Evolutionary conservation across 164 flowering plant genomes (phyloP), one percentile per base, ranked within the genome.

Genomic region (Litsea cubeba): DNA sequence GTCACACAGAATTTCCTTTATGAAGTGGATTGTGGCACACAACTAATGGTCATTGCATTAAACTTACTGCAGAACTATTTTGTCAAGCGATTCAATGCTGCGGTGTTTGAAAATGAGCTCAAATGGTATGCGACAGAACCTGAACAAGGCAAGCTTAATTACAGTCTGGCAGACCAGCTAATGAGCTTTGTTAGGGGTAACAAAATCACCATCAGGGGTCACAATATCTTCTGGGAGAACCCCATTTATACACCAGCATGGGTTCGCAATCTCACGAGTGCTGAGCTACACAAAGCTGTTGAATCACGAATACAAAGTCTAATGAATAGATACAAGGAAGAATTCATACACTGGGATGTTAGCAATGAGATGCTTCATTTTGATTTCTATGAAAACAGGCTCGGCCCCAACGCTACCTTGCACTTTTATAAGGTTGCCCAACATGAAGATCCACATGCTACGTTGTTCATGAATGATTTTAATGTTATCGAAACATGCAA

Each of bases 221-320:
- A 95, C 82, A 93, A 93, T 78, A 95, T 95, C 24, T 95, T 93
- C 81, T 95, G 99, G 99, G 99, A 95, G 77, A 89, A 89, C 76
- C 98, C 97, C 0, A 71, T 72, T 5, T 88, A 86, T 82, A 91
- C 82, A 0, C 99, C 99, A 1, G 24, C 81, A 12, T 93, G 99
- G 99, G 95, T 93, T 46, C 88, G 75, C 0, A 90, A 91, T 76
- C 91, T 95, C 7, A 81, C 90, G 1, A 82, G 83, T 6, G 10
- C 75, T 0, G 82, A 78, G 5, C 89, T 95, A 2, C 65, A 76
- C 54, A 65, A 75, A 5, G 98, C 95, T 0, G 97, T 95, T 0
- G 74, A 74, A 15, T 75, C 85, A 6, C 76, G 97, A 5, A 91
- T 95, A 11, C 79, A 83, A 65, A 90, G 97, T 77, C 85, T 93